Conservation (phyloP, 108 stramenopile species). For the Nitzschia palea region DNA sequence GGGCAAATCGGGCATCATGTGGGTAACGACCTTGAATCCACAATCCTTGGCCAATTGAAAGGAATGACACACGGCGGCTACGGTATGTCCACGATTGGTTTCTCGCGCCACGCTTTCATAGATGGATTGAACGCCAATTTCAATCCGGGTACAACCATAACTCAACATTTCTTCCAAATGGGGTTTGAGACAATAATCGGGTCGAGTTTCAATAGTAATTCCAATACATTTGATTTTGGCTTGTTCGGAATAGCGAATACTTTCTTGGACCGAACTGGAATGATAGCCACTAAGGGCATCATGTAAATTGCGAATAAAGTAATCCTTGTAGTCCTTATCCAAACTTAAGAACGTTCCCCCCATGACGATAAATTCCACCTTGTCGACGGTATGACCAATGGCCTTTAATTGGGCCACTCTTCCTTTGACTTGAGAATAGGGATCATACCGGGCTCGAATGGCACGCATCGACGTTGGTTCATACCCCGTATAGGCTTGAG, state of each 20-base stretch:
- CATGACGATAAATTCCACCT: conserved; percentile 97
- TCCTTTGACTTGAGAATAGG: conserved; percentile 87
- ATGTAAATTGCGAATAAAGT: conserved; percentile 92
- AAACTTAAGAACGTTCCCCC: conserved; percentile 95
- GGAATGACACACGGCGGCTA: conserved; percentile 87
- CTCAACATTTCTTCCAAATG: conserved; percentile 92
- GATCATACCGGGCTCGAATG: conserved; percentile 94
- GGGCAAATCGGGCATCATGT: conserved; percentile 98
- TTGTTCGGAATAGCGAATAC: conserved; percentile 89
- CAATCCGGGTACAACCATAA: conserved; percentile 98
- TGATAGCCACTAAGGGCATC: conserved; percentile 91
- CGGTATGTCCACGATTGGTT: conserved; percentile 96
- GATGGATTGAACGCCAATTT: conserved; percentile 96
- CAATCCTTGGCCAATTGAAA: conserved; percentile 95
- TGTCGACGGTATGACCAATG: conserved; percentile 93
- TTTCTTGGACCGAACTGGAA: conserved; percentile 81
- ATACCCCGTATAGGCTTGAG: conserved; percentile 96
- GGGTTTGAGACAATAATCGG: conserved; percentile 94
- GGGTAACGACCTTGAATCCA: conserved; percentile 96
- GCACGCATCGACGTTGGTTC: conserved; percentile 96
- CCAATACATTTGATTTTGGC: conserved; percentile 89
- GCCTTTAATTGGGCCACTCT: conserved; percentile 82
- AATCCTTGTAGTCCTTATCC: conserved; percentile 89
- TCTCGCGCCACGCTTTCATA: conserved; percentile 93
- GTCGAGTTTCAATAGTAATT: conserved; percentile 96